Conservation (phyloP, 1,139 yeast species). For the Candida sp. region DNA sequence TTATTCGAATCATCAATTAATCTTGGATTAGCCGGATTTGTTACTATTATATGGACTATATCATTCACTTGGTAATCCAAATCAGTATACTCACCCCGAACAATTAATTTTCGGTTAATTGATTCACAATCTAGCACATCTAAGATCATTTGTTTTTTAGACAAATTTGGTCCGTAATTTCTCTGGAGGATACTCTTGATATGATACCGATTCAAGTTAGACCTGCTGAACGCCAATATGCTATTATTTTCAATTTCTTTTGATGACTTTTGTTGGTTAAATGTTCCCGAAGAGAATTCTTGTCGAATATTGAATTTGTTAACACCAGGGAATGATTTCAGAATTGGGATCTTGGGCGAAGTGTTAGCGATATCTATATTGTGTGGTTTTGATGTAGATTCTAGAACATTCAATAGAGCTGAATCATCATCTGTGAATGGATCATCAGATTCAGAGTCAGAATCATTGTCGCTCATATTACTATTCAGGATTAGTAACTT, state of each 20-base stretch:
- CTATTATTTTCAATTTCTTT: constrained; percentile 11
- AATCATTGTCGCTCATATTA: neutral
- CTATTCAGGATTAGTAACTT: neutral
- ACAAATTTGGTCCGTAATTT: constrained; percentile 12
- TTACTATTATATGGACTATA: constrained; percentile 58
- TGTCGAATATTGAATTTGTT: constrained; percentile 1
- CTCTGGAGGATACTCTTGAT: constrained; percentile 30
- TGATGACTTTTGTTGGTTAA: neutral
- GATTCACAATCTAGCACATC: constrained; percentile 40
- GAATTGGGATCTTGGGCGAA: constrained; percentile 7
- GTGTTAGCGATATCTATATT: neutral
- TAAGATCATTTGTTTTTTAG: constrained; percentile 45
- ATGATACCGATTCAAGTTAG: constrained; percentile 49
- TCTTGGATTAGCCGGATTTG: constrained; percentile 32
- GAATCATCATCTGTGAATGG: constrained; percentile 30
- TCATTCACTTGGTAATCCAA: constrained; percentile 45
- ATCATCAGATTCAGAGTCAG: constrained; percentile 17
- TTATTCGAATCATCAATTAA: constrained; percentile 58
- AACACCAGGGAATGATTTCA: constrained; percentile 2
- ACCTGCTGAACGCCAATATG: constrained; percentile 38
- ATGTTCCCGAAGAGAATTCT: constrained; percentile 1
- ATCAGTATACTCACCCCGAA: constrained; percentile 47
- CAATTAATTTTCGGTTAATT: constrained; percentile 35
- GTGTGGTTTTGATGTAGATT: neutral
- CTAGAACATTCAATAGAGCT: constrained; percentile 6